phyloP scores from a whole-genome alignment of 192 early-diverging fungal species.

The Coemansia sp. region DNA sequence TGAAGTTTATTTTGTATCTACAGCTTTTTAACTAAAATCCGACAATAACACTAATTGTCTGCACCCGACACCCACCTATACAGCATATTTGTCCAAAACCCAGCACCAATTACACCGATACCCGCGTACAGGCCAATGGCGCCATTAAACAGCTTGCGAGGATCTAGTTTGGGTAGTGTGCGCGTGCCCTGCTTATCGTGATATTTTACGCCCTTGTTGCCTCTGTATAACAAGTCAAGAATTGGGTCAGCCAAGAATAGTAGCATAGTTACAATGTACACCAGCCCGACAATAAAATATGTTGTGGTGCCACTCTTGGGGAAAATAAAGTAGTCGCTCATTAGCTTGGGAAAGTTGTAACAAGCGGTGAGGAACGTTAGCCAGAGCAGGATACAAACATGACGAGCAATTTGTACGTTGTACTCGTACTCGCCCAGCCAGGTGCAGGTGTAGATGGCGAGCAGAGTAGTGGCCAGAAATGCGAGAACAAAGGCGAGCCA shows the following conservation, averaged over 20 bases:
- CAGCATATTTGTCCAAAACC: not conserved
- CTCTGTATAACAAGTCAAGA: slow-evolving; percentile 1
- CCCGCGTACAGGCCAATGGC: not conserved
- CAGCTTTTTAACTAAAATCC: too few species aligned
- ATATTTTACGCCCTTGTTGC: not conserved
- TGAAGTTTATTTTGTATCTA: too few species aligned
- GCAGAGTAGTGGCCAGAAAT: not conserved
- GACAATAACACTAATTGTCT: not conserved
- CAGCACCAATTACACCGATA: not conserved
- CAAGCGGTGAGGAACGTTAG: not conserved
- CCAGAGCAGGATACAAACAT: slow-evolving; percentile 2
- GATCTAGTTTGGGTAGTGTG: slow-evolving; percentile 6
- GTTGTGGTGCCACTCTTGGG: not conserved
- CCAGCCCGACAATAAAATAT: not conserved
- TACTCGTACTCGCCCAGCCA: slow-evolving; percentile 12
- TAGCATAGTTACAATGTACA: not conserved
- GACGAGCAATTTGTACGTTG: slow-evolving; percentile 4
- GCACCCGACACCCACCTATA: not conserved
- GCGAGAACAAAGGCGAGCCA: not conserved
- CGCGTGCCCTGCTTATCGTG: slow-evolving; percentile 4
- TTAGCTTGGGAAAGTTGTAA: not conserved
- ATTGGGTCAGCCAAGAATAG: not conserved
- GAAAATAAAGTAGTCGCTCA: not conserved
- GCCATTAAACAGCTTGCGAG: not conserved
- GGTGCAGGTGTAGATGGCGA: slow-evolving; percentile 8